Conservation (phyloP, 2,329 filamentous ascomycete species). For the Harringtonia aguacate region DNA sequence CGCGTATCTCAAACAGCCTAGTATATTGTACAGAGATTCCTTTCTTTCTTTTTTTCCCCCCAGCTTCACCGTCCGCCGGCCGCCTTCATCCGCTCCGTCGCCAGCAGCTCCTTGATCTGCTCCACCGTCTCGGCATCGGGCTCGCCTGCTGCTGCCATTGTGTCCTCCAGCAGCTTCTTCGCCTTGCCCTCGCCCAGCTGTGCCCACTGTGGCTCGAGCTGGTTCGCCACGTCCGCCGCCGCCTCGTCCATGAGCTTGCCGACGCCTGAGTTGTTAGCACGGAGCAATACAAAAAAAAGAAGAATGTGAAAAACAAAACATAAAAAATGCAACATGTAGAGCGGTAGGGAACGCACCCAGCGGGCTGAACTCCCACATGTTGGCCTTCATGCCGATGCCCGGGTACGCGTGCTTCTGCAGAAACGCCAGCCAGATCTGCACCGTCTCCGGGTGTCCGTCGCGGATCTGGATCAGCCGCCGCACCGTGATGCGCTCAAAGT, state of each 20-base stretch:
- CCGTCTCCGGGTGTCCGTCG: slow-evolving; percentile 79
- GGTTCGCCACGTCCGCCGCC: slow-evolving; percentile 28
- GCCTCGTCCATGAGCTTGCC: slow-evolving; percentile 40
- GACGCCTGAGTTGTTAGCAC: slow-evolving; percentile 26
- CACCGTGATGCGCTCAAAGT: slow-evolving; percentile 86
- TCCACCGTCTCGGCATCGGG: slow-evolving; percentile 30
- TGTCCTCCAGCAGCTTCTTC: slow-evolving; percentile 43
- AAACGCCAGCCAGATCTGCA: slow-evolving; percentile 88
- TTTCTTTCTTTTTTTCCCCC: not conserved
- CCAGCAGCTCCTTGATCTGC: slow-evolving; percentile 32
- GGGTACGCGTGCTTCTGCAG: slow-evolving; percentile 86
- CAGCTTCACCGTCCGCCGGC: slow-evolving; percentile 16
- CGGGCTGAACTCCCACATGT: slow-evolving; percentile 80
- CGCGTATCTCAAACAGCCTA: not conserved
- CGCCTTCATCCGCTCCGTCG: slow-evolving; percentile 11
- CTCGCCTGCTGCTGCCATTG: slow-evolving; percentile 27
- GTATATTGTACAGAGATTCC: not conserved
- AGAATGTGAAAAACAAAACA: not conserved
- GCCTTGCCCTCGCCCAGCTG: slow-evolving; percentile 43
- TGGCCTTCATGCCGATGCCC: slow-evolving; percentile 98
- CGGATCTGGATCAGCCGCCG: slow-evolving; percentile 83
- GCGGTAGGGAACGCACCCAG: slow-evolving; percentile 56
- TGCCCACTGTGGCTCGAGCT: slow-evolving; percentile 41
- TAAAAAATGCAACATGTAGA: no score
- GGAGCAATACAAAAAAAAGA: not conserved